Evolutionary conservation across 768 basidiomycete species (phyloP).

Genomic region (Psilocybe subaeruginosa): DNA sequence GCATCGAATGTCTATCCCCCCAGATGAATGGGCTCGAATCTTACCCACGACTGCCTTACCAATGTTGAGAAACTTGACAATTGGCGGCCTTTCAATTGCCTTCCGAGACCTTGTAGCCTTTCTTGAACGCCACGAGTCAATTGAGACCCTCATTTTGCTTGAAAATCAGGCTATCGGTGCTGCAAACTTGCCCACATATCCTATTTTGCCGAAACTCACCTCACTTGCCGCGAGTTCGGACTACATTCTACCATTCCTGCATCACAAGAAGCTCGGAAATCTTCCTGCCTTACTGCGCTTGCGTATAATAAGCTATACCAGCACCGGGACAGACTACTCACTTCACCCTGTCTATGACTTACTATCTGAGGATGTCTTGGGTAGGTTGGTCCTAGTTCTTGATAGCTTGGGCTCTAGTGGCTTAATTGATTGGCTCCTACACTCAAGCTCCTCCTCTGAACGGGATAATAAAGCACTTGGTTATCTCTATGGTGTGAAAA

Average conservation of each 20-base stretch:
- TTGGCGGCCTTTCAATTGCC: conserved; percentile 14
- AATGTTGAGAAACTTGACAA: conserved; percentile 12
- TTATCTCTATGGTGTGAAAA: neutral
- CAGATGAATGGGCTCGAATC: conserved; percentile 20
- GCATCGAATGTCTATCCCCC: conserved; percentile 5
- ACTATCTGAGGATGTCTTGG: neutral
- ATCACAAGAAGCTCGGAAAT: neutral
- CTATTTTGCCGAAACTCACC: conserved; percentile 1
- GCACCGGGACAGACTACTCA: neutral
- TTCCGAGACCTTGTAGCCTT: conserved; percentile 22
- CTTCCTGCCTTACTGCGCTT: neutral
- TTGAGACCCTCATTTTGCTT: conserved; percentile 17
- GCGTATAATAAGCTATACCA: neutral
- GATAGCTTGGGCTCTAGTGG: neutral
- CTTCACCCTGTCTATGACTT: neutral
- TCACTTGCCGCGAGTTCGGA: neutral
- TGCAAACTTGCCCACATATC: neutral
- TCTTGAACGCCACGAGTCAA: conserved; percentile 19
- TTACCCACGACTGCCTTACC: conserved; percentile 18
- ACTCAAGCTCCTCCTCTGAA: neutral
- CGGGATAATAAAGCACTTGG: neutral
- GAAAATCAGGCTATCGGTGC: neutral
- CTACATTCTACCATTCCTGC: neutral
- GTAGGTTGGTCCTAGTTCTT: neutral
- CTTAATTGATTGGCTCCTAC: neutral